phyloP scores from a whole-genome alignment of 2,329 filamentous ascomycete genomes.

The Knufia petricola region DNA sequence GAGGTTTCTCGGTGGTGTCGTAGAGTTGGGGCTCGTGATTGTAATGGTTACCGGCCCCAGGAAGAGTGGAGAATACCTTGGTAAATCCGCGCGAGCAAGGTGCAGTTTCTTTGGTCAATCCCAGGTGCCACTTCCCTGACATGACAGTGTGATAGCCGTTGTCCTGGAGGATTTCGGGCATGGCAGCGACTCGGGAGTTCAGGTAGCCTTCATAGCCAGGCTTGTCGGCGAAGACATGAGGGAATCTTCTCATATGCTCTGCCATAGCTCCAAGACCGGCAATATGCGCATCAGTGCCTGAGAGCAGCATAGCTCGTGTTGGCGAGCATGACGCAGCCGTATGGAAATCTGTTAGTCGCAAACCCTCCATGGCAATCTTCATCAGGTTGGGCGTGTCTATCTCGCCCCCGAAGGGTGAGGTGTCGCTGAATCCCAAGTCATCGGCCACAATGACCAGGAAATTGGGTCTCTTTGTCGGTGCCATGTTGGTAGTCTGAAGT shows the following conservation, averaged over 20 bases:
- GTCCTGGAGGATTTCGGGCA: constrained; percentile 51
- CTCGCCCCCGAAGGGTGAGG: constrained; percentile 50
- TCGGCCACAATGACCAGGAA: constrained; percentile 52
- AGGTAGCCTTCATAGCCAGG: constrained; percentile 57
- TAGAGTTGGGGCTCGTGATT: constrained; percentile 39
- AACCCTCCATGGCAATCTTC: constrained; percentile 41
- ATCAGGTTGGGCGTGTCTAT: constrained; percentile 53
- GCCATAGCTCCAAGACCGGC: constrained; percentile 48
- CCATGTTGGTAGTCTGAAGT: too few relatives aligned
- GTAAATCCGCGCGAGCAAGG: constrained; percentile 51
- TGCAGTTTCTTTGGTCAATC: constrained; percentile 47
- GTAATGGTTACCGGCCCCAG: constrained; percentile 51
- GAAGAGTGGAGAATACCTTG: constrained; percentile 49
- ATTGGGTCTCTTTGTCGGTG: constrained; percentile 42
- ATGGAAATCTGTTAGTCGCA: constrained; percentile 57
- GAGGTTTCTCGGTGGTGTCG: constrained; percentile 32
- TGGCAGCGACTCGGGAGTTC: constrained; percentile 48
- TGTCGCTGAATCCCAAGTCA: constrained; percentile 51
- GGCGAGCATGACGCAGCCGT: constrained; percentile 57
- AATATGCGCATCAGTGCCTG: constrained; percentile 42
- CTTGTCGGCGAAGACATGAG: constrained; percentile 45
- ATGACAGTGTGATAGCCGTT: constrained; percentile 52
- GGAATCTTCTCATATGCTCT: constrained; percentile 45
- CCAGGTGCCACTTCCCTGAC: constrained; percentile 56
- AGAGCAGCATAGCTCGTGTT: constrained; percentile 57